These are phyloP conservation scores for Zalerion maritima DNA, from an alignment of 495 filamentous ascomycete species.

Conservation along the genomic window DNA sequence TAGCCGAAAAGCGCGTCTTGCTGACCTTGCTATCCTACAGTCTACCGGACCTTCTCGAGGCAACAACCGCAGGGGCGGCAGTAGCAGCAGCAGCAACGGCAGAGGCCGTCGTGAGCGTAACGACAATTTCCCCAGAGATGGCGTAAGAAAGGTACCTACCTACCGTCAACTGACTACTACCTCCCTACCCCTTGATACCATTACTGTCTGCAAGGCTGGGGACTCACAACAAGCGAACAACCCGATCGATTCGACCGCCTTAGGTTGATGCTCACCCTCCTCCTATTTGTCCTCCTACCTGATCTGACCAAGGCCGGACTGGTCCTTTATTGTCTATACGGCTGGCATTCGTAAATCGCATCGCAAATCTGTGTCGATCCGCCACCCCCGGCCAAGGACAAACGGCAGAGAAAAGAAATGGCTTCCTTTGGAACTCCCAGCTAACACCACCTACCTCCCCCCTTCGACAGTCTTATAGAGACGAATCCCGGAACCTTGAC, in stretches of 20 bases:
- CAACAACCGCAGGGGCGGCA: conserved; percentile 14
- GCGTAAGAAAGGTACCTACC: conserved; percentile 60
- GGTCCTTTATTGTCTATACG: conserved; percentile 17
- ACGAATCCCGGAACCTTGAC: conserved; percentile 37
- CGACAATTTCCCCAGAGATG: conserved; percentile 52
- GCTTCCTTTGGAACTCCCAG: conserved; percentile 12
- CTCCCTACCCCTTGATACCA: neutral
- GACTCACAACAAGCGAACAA: conserved; percentile 1
- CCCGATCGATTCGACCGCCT: conserved; percentile 1
- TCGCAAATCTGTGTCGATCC: conserved; percentile 2
- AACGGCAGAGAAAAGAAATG: conserved; percentile 13
- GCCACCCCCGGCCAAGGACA: conserved; percentile 1
- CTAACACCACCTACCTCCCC: conserved; percentile 18
- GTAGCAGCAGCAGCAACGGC: conserved; percentile 23
- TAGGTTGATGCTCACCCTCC: conserved; percentile 23
- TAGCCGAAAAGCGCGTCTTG: too few species aligned
- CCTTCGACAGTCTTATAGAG: conserved; percentile 30
- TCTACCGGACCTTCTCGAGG: conserved; percentile 6
- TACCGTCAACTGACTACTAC: neutral
- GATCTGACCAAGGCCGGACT: conserved; percentile 10
- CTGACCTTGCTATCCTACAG: conserved; percentile 4
- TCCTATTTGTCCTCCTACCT: conserved; percentile 16
- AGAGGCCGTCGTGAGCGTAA: conserved; percentile 40
- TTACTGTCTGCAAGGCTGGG: conserved; percentile 3
- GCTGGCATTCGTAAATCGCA: conserved; percentile 4